Evolutionary conservation across 495 filamentous ascomycete genomes (phyloP).

Genomic region (Viridothelium virens): DNA sequence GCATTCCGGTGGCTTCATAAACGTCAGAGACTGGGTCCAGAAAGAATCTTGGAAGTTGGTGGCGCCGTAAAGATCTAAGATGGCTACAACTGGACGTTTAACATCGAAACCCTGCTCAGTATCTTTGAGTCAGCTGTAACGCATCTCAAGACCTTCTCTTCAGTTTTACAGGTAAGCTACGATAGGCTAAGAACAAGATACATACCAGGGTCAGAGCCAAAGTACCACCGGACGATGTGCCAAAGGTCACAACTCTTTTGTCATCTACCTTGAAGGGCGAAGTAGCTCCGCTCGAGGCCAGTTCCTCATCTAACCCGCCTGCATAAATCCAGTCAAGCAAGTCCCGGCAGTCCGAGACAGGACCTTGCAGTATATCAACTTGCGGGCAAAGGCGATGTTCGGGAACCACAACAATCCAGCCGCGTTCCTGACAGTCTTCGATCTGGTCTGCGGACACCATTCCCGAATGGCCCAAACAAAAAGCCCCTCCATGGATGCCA

Average conservation of each 20-base stretch:
- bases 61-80: slow-evolving; percentile 14
- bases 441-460: slow-evolving; percentile 13
- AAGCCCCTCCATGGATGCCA: slow-evolving; percentile 13
- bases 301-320: slow-evolving; percentile 4
- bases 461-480: slow-evolving; percentile 6
- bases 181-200: not conserved
- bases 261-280: not conserved
- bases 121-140: not conserved
- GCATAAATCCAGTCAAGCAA: slow-evolving; percentile 6
- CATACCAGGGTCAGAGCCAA: slow-evolving; percentile 10
- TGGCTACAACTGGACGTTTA: slow-evolving; percentile 7
- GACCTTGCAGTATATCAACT: slow-evolving; percentile 9
- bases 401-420: slow-evolving; percentile 11
- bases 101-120: slow-evolving; percentile 6
- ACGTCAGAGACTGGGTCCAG: slow-evolving; percentile 2
- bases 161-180: not conserved
- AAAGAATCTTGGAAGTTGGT: slow-evolving; percentile 9
- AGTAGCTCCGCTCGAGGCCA: not conserved
- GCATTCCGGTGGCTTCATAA: slow-evolving; percentile 11
- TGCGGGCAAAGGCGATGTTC: slow-evolving; percentile 13
- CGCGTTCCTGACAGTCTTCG: slow-evolving; percentile 10
- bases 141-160: not conserved
- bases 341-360: slow-evolving; percentile 9
- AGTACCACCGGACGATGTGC: slow-evolving; percentile 10
- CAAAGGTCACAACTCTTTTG: slow-evolving; percentile 6